Base-by-base conservation (phyloP, 2,329 filamentous ascomycete species). In the Stemphylium vesicarium region DNA sequence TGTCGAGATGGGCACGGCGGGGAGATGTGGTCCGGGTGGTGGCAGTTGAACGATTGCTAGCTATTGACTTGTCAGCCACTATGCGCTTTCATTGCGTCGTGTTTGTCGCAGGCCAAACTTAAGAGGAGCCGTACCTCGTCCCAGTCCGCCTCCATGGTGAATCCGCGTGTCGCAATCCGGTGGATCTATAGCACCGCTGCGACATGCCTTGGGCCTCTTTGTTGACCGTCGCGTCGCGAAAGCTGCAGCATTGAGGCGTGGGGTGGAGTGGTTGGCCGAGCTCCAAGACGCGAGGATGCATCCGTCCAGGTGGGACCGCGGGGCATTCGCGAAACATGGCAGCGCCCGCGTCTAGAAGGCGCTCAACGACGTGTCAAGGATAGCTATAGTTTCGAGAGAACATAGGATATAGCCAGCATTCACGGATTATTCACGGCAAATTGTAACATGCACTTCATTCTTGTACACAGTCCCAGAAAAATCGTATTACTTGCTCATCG, bases 31-130 rank as follows among this genome's bases (percentile, higher is more conserved):
- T 72, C 86, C 88, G 69, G 90, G 87, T 68, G 90, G 87, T 75
- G 92, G 91, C 77, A 96, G 86, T 74, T 87, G 84, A 78, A 95
- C 87, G 77, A 92, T 89, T 77, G 87, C 86, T 77, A 96, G 86
- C 89, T 96, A 74, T 71, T 41, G 16, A 29, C 39, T 35, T 32
- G 57, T 66, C 46, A 66, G 63, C 51, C 50, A 35, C 40, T 36
- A 44, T 45, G 50, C n/a, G 46, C 41, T 39, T 40, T 4, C 9
- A 36, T n/a, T 18, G 22, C 35, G 38, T 42, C 44, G 29, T n/a
- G 13, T n/a, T 20, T 31, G 35, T 46, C 40, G 51, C 45, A 56
- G 39, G 41, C 26, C 18, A 22, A 18, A 39, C 39, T n/a, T 41
- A 45, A 20, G 55, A 26, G 41, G 22, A 33, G 22, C 5, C 20